Percentiles rank a stretch among this genome's conserved stretches.
phyloP scores from a whole-genome alignment of 805 yeast genomes.

The Starmerella stigmatis region DNA sequence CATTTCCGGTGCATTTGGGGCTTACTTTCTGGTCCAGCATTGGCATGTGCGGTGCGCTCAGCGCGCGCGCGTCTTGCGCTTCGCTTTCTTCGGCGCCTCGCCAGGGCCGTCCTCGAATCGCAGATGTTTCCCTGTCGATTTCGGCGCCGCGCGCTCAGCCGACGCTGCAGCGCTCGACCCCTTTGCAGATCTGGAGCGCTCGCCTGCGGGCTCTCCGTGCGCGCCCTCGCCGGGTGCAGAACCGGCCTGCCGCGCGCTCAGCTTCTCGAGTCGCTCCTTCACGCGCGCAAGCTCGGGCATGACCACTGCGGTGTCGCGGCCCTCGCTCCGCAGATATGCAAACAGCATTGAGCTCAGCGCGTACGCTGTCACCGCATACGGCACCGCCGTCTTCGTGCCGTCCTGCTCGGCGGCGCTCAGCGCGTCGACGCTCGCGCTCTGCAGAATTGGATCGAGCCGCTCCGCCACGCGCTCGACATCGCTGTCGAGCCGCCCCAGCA shows the following conservation, averaged over 20 bases:
- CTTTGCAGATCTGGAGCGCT: too few species aligned
- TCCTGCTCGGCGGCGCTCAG: constrained; percentile 14
- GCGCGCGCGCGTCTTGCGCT: neutral
- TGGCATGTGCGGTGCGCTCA: too few species aligned
- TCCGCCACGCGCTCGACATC: constrained; percentile 18
- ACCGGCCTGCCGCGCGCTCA: neutral
- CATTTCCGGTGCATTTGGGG: too few species aligned
- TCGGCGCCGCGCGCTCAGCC: neutral
- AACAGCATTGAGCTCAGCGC: constrained; percentile 47
- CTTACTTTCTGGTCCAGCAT: too few species aligned
- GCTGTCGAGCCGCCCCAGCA: constrained; percentile 17
- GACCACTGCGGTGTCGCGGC: constrained; percentile 47
- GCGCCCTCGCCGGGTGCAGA: neutral
- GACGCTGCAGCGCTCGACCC: neutral
- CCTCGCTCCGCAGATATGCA: constrained; percentile 49
- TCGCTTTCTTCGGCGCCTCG: constrained; percentile 1
- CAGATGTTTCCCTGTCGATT: constrained; percentile 8
- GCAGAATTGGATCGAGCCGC: constrained; percentile 17
- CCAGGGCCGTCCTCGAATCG: constrained; percentile 21
- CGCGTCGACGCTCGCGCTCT: constrained; percentile 14
- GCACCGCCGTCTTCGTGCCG: constrained; percentile 9
- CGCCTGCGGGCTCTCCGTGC: neutral
- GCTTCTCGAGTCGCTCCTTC: constrained; percentile 32
- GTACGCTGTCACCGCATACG: constrained; percentile 34
- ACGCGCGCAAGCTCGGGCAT: constrained; percentile 36